Evolutionary conservation across 2,329 filamentous ascomycete genomes (phyloP), one percentile per base, ranked within the genome.

Genomic region (Pezicula carpinea): DNA sequence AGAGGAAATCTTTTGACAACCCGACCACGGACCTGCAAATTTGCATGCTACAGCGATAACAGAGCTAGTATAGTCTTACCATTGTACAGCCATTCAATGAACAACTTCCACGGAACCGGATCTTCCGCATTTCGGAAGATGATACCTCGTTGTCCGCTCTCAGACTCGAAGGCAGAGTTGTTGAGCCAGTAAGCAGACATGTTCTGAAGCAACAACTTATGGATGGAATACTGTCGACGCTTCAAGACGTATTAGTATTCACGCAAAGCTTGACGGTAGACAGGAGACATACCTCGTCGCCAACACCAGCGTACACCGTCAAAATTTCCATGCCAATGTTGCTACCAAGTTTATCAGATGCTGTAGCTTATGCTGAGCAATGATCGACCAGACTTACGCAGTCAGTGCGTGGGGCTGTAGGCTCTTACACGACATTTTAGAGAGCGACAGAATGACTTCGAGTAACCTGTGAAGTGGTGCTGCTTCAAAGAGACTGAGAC

Each of bases 1-100:
- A 8, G 23, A 26, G 3, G 23, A 10, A 10, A 26, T 26, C 8
- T 6, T 35, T 6, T 15, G 13, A 35, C 11, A 10, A n/a, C n/a
- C 3, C 17, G 33, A 6, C 33, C 33, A 15, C 7, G 29, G 8
- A 15, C 33, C n/a, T 35, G 17, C 7, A 18, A 35, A 15, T 6
- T 18, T 15, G 33, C 4, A 14, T 13, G 29, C 14, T 14, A 8
- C 29, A 8, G 8, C 14, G 29, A 32, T 8, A 8, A 14, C 29
- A 32, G 8, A 14, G 8, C 7, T 32, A 32, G 29, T 8, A 32
- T 32, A 32, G 8, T 26, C 23, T 29, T 34, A 44, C 46, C 41
- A 5, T 31, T 48, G 11, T 53, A 52, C 13, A 46, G 31, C 52
- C 53, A 54, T 18, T 49, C 46, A 13, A 46, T 34, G 21, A 56